Evolutionary conservation across 2,329 filamentous ascomycete species (phyloP).

Genomic region (Epicoccum sorghinum): DNA sequence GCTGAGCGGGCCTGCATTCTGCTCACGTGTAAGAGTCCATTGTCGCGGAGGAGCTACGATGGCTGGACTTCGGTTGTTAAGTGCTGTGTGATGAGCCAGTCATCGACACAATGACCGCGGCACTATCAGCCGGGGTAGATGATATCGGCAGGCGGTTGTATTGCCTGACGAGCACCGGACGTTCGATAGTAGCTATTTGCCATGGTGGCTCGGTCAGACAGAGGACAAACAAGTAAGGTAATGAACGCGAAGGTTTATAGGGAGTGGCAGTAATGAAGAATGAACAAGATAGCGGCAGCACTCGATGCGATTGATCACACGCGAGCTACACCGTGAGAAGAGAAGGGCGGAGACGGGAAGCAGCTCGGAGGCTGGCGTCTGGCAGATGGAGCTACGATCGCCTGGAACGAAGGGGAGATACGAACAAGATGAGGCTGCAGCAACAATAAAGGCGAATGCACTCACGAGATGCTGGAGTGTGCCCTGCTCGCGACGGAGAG

Average conservation of each 20-base stretch:
- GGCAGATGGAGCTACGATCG: slow-evolving; percentile 44
- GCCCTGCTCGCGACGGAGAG: slow-evolving; percentile 30
- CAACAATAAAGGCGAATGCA: slow-evolving; percentile 42
- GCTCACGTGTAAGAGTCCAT: slow-evolving; percentile 50
- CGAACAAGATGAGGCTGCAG: slow-evolving; percentile 32
- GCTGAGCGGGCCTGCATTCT: neutral
- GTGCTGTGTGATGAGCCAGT: slow-evolving; percentile 17
- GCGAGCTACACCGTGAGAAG: slow-evolving; percentile 39
- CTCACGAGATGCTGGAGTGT: slow-evolving; percentile 47
- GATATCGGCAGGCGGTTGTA: slow-evolving; percentile 34
- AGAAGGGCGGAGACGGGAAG: slow-evolving; percentile 38
- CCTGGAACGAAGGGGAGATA: slow-evolving; percentile 39
- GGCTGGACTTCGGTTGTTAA: slow-evolving; percentile 1
- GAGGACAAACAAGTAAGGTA: slow-evolving; percentile 43
- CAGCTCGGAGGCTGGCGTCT: slow-evolving; percentile 37
- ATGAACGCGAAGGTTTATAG: slow-evolving; percentile 38
- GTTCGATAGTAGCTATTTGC: slow-evolving; percentile 50
- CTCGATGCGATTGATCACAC: slow-evolving; percentile 42
- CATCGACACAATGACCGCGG: slow-evolving; percentile 26
- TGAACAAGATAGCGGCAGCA: slow-evolving; percentile 37
- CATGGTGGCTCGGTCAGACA: slow-evolving; percentile 50
- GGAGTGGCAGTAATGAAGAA: slow-evolving; percentile 29
- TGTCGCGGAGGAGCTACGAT: slow-evolving; percentile 5
- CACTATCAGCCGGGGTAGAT: slow-evolving; percentile 23
- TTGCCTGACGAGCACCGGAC: slow-evolving; percentile 31